Evolutionary conservation across 768 basidiomycete genomes (phyloP).

Genomic region (Podaxis pistillaris): DNA sequence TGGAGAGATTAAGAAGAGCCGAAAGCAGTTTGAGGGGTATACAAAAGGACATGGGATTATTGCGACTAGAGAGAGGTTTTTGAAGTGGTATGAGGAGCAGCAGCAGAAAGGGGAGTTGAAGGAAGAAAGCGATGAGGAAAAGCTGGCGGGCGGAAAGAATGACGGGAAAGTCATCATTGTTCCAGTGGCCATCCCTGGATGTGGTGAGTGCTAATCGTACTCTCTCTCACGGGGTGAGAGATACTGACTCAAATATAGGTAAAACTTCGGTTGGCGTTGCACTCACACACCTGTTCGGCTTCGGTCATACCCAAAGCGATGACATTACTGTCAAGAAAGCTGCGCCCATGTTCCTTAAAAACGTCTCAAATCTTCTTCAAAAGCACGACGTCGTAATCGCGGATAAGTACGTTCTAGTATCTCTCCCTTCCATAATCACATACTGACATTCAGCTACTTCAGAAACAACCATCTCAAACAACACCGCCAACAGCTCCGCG

Average conservation of each 20-base stretch:
- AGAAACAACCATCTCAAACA: constrained; percentile 87
- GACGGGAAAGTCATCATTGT: constrained; percentile 81
- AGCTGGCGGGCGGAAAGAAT: constrained; percentile 12
- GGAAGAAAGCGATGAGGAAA: constrained; percentile 22
- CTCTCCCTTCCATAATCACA: not conserved
- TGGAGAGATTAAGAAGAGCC: constrained; percentile 65
- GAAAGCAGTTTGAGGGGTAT: constrained; percentile 58
- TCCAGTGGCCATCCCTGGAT: constrained; percentile 89
- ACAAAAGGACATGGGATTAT: constrained; percentile 82
- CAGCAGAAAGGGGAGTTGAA: constrained; percentile 30
- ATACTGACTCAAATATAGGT: constrained; percentile 45
- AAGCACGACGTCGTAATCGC: constrained; percentile 82
- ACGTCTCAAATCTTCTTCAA: constrained; percentile 61
- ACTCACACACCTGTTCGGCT: constrained; percentile 74
- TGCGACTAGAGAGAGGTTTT: constrained; percentile 72
- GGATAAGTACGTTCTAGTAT: constrained; percentile 67
- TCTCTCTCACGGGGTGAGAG: not conserved
- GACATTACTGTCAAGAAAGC: constrained; percentile 79
- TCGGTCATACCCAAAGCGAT: constrained; percentile 93
- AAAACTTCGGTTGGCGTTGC: constrained; percentile 88
- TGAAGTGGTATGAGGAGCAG: constrained; percentile 57
- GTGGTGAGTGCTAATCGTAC: constrained; percentile 56
- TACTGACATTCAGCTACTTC: not conserved
- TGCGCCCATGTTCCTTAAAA: constrained; percentile 67
- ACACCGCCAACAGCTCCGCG: constrained; percentile 73